These are phyloP conservation scores for Trifolium pratense DNA, from an alignment of 306 rosid species.

Conservation along the genomic window DNA sequence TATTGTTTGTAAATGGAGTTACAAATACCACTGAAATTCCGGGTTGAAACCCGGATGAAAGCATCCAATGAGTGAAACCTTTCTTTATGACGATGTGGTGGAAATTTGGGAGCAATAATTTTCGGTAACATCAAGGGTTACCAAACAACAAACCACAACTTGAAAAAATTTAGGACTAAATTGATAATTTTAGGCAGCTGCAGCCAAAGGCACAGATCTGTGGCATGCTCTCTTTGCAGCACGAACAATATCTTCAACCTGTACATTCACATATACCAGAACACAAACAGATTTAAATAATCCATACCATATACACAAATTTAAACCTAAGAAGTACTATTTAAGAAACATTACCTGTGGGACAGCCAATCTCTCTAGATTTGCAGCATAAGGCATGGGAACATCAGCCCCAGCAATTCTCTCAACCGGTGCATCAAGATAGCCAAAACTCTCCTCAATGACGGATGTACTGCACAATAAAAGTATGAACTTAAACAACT, in stretches of 20 bases:
- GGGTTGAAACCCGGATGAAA: too few species aligned
- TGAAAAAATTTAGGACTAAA: slow-evolving; percentile 29
- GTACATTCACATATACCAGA: slow-evolving; percentile 42
- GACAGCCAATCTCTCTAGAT: slow-evolving; percentile 93
- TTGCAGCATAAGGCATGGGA: slow-evolving; percentile 99
- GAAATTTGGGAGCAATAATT: slow-evolving; percentile 6
- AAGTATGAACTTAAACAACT: slow-evolving; percentile 33
- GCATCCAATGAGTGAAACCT: slow-evolving; percentile 24
- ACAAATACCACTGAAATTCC: too few species aligned
- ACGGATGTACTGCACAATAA: slow-evolving; percentile 75
- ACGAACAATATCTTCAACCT: slow-evolving; percentile 96
- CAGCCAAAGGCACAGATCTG: slow-evolving; percentile 78
- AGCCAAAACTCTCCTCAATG: slow-evolving; percentile 92
- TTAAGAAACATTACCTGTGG: slow-evolving; percentile 73
- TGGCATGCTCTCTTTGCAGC: slow-evolving; percentile 94
- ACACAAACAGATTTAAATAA: slow-evolving; percentile 33
- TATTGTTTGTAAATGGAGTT: too few species aligned
- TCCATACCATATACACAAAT: not conserved
- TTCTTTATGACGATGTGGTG: slow-evolving; percentile 15
- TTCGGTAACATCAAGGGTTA: slow-evolving; percentile 34
- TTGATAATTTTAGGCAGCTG: slow-evolving; percentile 58
- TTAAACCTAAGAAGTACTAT: slow-evolving; percentile 22
- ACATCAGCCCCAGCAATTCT: slow-evolving; percentile 95
- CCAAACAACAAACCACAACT: slow-evolving; percentile 51
- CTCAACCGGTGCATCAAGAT: slow-evolving; percentile 98